A percentile compares a stretch with the other conserved stretches of the same genome.
These are phyloP conservation scores for Neofusicoccum ribis DNA, from an alignment of 2,329 filamentous ascomycete genomes.

Conservation along the genomic window DNA sequence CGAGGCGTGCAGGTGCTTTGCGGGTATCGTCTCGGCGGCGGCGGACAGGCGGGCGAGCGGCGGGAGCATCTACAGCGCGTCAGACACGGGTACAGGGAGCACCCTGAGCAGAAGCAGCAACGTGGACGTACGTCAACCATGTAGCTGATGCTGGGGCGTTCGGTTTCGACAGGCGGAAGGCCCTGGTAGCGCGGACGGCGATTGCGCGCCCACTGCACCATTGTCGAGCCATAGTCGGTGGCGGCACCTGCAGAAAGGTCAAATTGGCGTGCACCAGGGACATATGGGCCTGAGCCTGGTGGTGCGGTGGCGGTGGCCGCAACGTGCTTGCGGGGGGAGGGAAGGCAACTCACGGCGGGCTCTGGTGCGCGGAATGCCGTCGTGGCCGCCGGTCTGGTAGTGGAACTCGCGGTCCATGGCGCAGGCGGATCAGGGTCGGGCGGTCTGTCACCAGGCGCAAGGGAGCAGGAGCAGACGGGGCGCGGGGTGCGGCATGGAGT, in stretches of 20 bases:
- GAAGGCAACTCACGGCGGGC: conserved; percentile 9
- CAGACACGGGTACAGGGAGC: not conserved
- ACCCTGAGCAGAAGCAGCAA: too few species aligned
- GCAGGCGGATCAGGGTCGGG: not conserved
- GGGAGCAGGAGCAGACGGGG: not conserved
- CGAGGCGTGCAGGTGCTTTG: conserved; percentile 96
- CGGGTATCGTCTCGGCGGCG: conserved; percentile 83
- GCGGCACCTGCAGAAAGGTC: conserved; percentile 66
- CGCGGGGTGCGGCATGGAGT: not conserved
- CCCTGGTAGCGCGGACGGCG: conserved; percentile 75
- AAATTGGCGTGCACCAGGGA: not conserved
- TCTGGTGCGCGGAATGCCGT: conserved; percentile 20
- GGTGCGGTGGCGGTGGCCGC: too few species aligned
- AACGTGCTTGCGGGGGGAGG: not conserved
- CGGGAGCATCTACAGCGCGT: conserved; percentile 70
- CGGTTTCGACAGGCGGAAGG: conserved; percentile 69
- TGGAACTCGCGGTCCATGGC: conserved; percentile 39
- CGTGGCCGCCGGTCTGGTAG: conserved; percentile 25
- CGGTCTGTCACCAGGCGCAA: not conserved
- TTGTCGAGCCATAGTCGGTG: conserved; percentile 88
- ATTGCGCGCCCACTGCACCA: conserved; percentile 88
- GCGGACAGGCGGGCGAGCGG: conserved; percentile 72
- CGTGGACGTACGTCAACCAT: conserved; percentile 72
- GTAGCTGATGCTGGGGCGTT: conserved; percentile 85
- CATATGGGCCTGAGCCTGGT: too few species aligned